phyloP scores from a whole-genome alignment of 768 basidiomycete species.

The Russula sp. region DNA sequence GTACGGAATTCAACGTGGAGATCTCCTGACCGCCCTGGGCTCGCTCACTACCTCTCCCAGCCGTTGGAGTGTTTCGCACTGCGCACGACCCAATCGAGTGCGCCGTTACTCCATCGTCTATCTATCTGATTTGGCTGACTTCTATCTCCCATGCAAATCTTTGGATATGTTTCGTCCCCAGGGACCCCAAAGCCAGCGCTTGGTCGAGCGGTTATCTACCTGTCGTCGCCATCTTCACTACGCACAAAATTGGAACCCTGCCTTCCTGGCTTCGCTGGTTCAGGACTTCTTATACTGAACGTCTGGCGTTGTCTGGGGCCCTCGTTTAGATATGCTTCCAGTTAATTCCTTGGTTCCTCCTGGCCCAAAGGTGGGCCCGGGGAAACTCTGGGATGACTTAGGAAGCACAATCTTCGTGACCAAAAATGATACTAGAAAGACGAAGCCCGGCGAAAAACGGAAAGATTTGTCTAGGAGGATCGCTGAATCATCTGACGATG shows the following conservation, averaged over 20 bases:
- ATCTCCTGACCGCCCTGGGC: not conserved
- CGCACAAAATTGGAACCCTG: not conserved
- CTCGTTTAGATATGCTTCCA: not conserved
- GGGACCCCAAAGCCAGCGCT: not conserved
- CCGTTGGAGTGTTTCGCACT: not conserved
- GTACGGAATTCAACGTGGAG: not conserved
- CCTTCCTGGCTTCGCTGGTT: not conserved
- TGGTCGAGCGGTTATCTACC: not conserved
- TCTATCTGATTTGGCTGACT: not conserved
- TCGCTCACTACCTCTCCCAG: not conserved
- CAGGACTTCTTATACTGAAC: not conserved
- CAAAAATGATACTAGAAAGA: not conserved
- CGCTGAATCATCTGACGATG: conserved; percentile 11
- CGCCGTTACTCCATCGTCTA: not conserved
- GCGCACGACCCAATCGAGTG: conserved; percentile 1
- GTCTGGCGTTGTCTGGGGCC: not conserved
- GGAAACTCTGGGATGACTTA: conserved; percentile 18
- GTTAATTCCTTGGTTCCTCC: not conserved
- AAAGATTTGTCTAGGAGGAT: not conserved
- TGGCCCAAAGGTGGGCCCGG: not conserved
- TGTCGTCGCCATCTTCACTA: not conserved
- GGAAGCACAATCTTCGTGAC: conserved; percentile 14
- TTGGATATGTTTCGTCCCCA: not conserved
- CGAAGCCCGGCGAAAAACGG: conserved; percentile 1
- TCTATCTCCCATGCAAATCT: not conserved